phyloP scores from a whole-genome alignment of 441 rosid genomes.

The Rhodomyrtus psidioides region DNA sequence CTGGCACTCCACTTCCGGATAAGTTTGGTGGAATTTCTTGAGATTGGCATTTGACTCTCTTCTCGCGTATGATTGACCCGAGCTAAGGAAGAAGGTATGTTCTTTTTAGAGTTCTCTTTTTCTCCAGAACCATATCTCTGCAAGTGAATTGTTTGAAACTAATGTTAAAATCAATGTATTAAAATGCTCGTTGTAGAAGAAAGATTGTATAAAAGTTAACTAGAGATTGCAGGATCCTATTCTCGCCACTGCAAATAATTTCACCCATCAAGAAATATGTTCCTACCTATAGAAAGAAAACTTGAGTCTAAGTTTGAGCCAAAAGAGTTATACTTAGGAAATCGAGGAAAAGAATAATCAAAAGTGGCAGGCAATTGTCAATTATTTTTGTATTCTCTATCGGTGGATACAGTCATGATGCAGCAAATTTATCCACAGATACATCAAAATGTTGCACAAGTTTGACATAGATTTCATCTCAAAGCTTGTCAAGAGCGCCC shows the following conservation, averaged over 20 bases:
- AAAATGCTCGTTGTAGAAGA: background rate
- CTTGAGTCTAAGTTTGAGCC: background rate
- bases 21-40: constrained; percentile 43
- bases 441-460: background rate
- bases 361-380: background rate
- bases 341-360: background rate
- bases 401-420: background rate
- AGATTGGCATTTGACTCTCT: constrained; percentile 46
- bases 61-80: constrained; percentile 40
- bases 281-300: background rate
- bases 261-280: background rate
- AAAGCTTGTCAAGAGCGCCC: background rate
- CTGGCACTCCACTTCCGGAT: constrained; percentile 56
- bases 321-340: background rate
- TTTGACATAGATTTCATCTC: background rate
- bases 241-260: background rate
- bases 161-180: background rate
- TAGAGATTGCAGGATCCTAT: background rate
- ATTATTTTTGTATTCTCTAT: background rate
- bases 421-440: background rate
- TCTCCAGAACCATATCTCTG: constrained; percentile 82
- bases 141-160: constrained; percentile 3
- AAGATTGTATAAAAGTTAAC: background rate
- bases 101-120: constrained; percentile 43
- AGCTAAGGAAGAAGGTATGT: constrained; percentile 35